phyloP scores from a whole-genome alignment of 805 yeast species.

The Saccharomyces kudriavzevii region DNA sequence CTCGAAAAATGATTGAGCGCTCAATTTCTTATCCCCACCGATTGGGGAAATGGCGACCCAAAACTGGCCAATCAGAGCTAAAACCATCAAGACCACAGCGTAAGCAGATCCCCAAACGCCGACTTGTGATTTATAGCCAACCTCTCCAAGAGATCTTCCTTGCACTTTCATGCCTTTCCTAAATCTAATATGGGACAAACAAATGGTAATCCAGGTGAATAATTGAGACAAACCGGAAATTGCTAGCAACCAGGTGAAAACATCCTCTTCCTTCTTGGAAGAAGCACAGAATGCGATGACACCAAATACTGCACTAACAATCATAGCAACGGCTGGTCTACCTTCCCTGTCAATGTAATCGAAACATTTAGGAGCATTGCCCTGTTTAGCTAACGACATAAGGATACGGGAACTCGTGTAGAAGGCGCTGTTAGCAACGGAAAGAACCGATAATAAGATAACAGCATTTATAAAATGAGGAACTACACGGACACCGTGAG shows the following conservation, averaged over 20 bases:
- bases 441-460: slow-evolving; percentile 52
- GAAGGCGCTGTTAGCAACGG: slow-evolving; percentile 54
- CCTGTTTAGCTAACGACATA: slow-evolving; percentile 49
- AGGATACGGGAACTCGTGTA: slow-evolving; percentile 42
- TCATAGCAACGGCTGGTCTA: slow-evolving; percentile 51
- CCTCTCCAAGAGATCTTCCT: slow-evolving; percentile 42
- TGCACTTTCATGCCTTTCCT: slow-evolving; percentile 50
- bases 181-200: slow-evolving; percentile 49
- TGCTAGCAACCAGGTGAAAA: slow-evolving; percentile 58
- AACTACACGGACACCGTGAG: slow-evolving; percentile 47
- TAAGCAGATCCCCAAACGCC: slow-evolving; percentile 48
- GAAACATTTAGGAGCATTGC: slow-evolving; percentile 49
- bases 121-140: slow-evolving; percentile 44
- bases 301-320: slow-evolving; percentile 37
- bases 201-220: slow-evolving; percentile 56
- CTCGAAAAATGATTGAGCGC: slow-evolving; percentile 39
- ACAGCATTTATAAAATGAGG: slow-evolving; percentile 60
- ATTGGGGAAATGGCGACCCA: slow-evolving; percentile 61
- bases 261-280: slow-evolving; percentile 47
- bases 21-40: slow-evolving; percentile 21
- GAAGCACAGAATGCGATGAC: slow-evolving; percentile 62
- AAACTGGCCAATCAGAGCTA: slow-evolving; percentile 51
- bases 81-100: slow-evolving; percentile 41
- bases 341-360: slow-evolving; percentile 58
- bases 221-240: slow-evolving; percentile 54